A percentile compares a stretch with the other conserved stretches of the same genome.
phyloP scores from a whole-genome alignment of 2,329 filamentous ascomycete species.

The Fusarium sp. region DNA sequence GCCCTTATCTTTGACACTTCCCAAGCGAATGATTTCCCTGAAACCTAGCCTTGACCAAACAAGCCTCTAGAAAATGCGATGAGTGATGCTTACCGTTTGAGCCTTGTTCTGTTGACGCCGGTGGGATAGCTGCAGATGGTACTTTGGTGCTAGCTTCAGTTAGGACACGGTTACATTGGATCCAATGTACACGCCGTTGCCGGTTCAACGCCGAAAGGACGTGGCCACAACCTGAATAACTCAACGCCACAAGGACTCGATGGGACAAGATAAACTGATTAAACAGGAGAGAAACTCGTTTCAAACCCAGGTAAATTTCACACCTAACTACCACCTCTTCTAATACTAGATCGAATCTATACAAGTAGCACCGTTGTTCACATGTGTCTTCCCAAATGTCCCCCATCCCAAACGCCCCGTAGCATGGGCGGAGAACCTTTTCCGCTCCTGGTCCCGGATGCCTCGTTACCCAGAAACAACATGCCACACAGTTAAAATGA shows the following conservation, averaged over 20 bases:
- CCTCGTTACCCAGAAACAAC: conserved; percentile 44
- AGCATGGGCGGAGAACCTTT: conserved; percentile 43
- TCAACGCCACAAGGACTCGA: background rate
- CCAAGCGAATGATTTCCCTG: background rate
- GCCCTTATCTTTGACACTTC: background rate
- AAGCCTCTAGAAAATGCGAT: background rate
- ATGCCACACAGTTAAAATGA: conserved; percentile 41
- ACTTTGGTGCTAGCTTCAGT: background rate
- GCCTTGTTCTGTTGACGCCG: background rate
- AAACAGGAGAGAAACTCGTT: conserved; percentile 14
- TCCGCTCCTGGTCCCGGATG: conserved; percentile 41
- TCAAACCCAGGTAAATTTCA: conserved; percentile 41
- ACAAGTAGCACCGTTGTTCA: conserved; percentile 44
- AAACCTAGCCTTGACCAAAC: background rate
- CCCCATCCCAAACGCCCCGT: conserved; percentile 44
- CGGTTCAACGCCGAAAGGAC: background rate
- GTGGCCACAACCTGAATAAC: background rate
- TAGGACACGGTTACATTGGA: background rate
- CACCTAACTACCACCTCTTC: conserved; percentile 42
- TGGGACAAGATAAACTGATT: background rate
- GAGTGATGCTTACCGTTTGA: background rate
- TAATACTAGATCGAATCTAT: conserved; percentile 46
- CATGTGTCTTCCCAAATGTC: conserved; percentile 44
- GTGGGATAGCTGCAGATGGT: background rate
- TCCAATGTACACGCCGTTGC: background rate